Percentiles rank a stretch among this genome's conserved stretches.
Evolutionary conservation across 805 yeast genomes (phyloP).

Genomic region (Yarrowia alimentaria): DNA sequence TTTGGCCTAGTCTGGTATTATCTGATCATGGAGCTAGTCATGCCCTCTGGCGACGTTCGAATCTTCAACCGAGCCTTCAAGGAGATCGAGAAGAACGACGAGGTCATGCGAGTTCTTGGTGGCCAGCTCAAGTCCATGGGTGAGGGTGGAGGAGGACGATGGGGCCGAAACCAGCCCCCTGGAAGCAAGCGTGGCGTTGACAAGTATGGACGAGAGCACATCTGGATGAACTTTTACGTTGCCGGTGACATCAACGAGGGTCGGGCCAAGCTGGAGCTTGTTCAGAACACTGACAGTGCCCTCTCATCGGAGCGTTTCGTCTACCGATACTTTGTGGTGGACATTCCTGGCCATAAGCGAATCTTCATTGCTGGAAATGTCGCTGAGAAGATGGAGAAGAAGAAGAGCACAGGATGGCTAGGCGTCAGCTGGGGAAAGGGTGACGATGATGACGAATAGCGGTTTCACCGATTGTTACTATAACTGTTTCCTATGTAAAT

Average conservation of each 20-base stretch:
- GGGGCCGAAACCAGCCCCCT: slow-evolving; percentile 88
- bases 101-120: slow-evolving; percentile 56
- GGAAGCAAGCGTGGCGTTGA: slow-evolving; percentile 60
- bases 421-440: slow-evolving; percentile 88
- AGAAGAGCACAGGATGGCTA: slow-evolving; percentile 57
- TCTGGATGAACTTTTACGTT: slow-evolving; percentile 82
- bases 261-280: slow-evolving; percentile 74
- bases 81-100: slow-evolving; percentile 65
- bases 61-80: slow-evolving; percentile 84
- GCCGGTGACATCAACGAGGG: slow-evolving; percentile 67
- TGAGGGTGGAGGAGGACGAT: slow-evolving; percentile 63
- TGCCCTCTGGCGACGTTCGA: slow-evolving; percentile 90
- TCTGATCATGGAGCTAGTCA: slow-evolving; percentile 71
- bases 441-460: slow-evolving; percentile 42
- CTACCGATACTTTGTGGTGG: slow-evolving; percentile 69
- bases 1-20: slow-evolving; percentile 63
- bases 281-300: slow-evolving; percentile 35
- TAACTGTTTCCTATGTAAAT: no score
- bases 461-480: no score
- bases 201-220: slow-evolving; percentile 74
- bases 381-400: slow-evolving; percentile 34
- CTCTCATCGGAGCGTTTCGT: slow-evolving; percentile 43
- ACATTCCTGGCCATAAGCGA: slow-evolving; percentile 67
- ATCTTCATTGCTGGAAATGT: slow-evolving; percentile 48
- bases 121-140: slow-evolving; percentile 80